These are phyloP conservation scores for Beauveria bassiana DNA, from an alignment of 2,329 filamentous ascomycete genomes.

Conservation along the genomic window DNA sequence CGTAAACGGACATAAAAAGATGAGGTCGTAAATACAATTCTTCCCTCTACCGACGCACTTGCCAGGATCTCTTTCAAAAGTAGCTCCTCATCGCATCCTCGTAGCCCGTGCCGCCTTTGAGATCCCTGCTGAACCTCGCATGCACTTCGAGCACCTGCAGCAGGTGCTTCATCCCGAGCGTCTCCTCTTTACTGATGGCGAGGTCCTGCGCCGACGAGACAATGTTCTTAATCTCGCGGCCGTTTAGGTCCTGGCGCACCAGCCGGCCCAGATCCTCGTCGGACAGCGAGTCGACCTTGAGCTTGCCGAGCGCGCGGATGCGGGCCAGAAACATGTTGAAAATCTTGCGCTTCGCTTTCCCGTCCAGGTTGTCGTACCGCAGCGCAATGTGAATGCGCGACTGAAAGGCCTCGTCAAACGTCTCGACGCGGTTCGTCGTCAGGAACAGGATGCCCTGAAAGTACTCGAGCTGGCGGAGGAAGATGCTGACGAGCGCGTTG, in stretches of 20 bases:
- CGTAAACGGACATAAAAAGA: too few species aligned
- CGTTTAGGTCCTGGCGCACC: conserved; percentile 56
- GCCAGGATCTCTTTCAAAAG: conserved; percentile 31
- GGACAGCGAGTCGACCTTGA: conserved; percentile 52
- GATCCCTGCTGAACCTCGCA: conserved; percentile 72
- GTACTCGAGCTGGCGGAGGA: conserved; percentile 79
- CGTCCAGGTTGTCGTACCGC: conserved; percentile 66
- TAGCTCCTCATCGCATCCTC: conserved; percentile 81
- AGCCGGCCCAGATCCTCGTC: conserved; percentile 61
- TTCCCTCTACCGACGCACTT: too few species aligned
- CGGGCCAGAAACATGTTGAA: conserved; percentile 79
- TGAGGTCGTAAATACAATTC: too few species aligned
- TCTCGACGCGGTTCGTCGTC: conserved; percentile 81
- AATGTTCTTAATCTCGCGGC: conserved; percentile 77
- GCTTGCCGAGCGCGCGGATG: conserved; percentile 57
- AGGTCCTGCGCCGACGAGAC: conserved; percentile 77
- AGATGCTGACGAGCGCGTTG: conserved; percentile 80
- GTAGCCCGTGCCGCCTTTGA: conserved; percentile 74
- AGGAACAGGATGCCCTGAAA: conserved; percentile 88
- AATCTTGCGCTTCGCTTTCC: conserved; percentile 66
- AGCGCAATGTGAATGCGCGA: conserved; percentile 80
- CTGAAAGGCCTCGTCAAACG: conserved; percentile 87
- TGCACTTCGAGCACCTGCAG: conserved; percentile 76
- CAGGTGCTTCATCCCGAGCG: conserved; percentile 72
- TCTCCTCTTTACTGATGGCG: conserved; percentile 64